Percentiles rank a stretch among this genome's conserved stretches.
Evolutionary conservation across 2,329 filamentous ascomycete species (phyloP).

Genomic region (Shiraia bambusicola): DNA sequence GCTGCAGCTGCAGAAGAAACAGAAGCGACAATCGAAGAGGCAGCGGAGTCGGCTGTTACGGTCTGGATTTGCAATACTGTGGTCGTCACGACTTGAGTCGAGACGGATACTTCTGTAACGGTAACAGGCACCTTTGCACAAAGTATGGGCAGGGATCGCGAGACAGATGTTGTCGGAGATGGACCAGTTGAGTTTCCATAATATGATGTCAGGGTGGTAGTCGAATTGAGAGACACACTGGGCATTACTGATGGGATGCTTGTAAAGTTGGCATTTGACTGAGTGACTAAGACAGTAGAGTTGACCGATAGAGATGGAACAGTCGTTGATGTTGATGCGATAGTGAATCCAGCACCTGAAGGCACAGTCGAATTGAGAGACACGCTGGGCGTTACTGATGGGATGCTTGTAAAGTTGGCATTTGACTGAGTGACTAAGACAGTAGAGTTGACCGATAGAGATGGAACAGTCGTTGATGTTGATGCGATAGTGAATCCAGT

Average conservation of each 20-base stretch:
- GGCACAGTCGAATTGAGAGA: constrained; percentile 14
- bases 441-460: too few species aligned
- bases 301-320: too few species aligned
- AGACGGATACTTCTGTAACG: constrained; percentile 11
- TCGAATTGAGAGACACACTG: constrained; percentile 13
- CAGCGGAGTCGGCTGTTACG: neutral
- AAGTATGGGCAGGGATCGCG: constrained; percentile 6
- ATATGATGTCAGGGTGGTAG: constrained; percentile 8
- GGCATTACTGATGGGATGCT: constrained; percentile 12
- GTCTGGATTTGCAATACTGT: constrained; percentile 10
- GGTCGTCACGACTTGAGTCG: constrained; percentile 15
- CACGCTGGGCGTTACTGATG: constrained; percentile 10
- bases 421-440: too few species aligned
- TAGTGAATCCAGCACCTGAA: neutral
- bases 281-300: too few species aligned
- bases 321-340: neutral
- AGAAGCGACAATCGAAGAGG: constrained; percentile 5
- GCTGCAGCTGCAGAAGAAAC: neutral
- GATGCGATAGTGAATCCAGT: neutral
- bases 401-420: constrained; percentile 7
- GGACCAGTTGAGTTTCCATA: constrained; percentile 16
- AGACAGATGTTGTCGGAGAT: constrained; percentile 13
- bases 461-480: constrained; percentile 1
- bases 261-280: constrained; percentile 6
- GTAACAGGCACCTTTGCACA: constrained; percentile 12